These are phyloP conservation scores for Aspergillus pseudoglaucus DNA, from an alignment of 2,329 filamentous ascomycete genomes.

Conservation along the genomic window DNA sequence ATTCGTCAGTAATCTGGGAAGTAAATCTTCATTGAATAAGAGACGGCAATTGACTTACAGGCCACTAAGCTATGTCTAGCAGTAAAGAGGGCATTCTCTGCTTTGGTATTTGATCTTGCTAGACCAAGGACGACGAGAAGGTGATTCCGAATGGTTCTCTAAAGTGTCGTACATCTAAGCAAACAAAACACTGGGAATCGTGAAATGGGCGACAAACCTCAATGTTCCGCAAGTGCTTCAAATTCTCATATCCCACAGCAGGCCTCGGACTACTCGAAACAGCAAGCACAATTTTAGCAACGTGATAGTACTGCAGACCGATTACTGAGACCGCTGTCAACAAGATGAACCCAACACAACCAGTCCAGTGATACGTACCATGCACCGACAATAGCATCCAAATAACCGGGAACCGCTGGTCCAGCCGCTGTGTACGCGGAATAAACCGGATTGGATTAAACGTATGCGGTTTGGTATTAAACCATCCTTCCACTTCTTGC, in stretches of 20 bases:
- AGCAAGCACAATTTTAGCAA: slow-evolving; percentile 25
- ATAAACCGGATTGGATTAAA: slow-evolving; percentile 22
- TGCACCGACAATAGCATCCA: slow-evolving; percentile 29
- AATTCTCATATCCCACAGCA: slow-evolving; percentile 12
- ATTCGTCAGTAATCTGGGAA: not conserved
- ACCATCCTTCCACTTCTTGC: slow-evolving; percentile 17
- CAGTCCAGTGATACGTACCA: slow-evolving; percentile 6
- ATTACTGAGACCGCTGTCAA: slow-evolving; percentile 16
- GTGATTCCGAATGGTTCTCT: slow-evolving; percentile 18
- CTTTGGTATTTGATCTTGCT: slow-evolving; percentile 19
- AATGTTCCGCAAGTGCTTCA: slow-evolving; percentile 15
- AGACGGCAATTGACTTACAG: slow-evolving; percentile 11
- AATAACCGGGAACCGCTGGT: slow-evolving; percentile 22
- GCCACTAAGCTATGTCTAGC: slow-evolving; percentile 20
- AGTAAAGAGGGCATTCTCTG: slow-evolving; percentile 22
- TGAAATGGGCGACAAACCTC: slow-evolving; percentile 11
- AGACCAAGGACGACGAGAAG: slow-evolving; percentile 19
- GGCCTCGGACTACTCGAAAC: slow-evolving; percentile 10
- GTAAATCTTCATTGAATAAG: not conserved
- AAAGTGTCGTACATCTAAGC: not conserved
- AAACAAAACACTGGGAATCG: not conserved
- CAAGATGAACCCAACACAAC: not conserved
- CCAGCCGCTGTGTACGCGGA: slow-evolving; percentile 11
- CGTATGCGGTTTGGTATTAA: slow-evolving; percentile 14
- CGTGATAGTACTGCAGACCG: slow-evolving; percentile 30